Evolutionary conservation across 805 yeast species (phyloP).

Genomic region (Torulaspora delbrueckii): DNA sequence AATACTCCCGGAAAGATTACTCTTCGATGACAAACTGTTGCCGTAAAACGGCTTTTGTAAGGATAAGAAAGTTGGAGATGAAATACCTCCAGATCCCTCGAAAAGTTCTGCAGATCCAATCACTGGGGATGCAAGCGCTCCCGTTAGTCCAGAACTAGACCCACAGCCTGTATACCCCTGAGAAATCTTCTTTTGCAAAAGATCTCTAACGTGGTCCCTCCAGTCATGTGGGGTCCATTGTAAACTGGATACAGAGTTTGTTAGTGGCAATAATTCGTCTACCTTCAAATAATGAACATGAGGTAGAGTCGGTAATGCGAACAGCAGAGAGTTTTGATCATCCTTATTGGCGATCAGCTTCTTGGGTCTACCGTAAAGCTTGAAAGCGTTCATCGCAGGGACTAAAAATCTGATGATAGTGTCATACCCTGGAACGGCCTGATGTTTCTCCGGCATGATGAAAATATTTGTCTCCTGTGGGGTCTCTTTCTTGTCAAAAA

Average conservation of each 20-base stretch:
- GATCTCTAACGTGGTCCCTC: constrained; percentile 51
- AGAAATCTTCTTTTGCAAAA: constrained; percentile 49
- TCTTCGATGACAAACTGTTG: constrained; percentile 4
- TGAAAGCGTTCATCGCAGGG: constrained; percentile 66
- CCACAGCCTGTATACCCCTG: constrained; percentile 77
- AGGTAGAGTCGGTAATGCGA: constrained; percentile 73
- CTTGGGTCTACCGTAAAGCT: constrained; percentile 68
- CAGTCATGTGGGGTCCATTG: constrained; percentile 59
- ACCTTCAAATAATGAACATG: constrained; percentile 57
- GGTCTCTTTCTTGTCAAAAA: constrained; percentile 47
- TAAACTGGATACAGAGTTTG: constrained; percentile 35
- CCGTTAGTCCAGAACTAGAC: constrained; percentile 55
- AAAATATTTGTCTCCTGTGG: constrained; percentile 48
- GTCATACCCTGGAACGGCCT: constrained; percentile 66
- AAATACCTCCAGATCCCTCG: constrained; percentile 20
- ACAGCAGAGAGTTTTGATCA: constrained; percentile 52
- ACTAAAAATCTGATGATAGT: constrained; percentile 66
- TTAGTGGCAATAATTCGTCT: constrained; percentile 49
- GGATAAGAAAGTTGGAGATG: constrained; percentile 18
- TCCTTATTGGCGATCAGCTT: constrained; percentile 54
- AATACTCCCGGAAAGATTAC: constrained; percentile 2
- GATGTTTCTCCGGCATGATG: constrained; percentile 66
- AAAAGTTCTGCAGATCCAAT: constrained; percentile 36
- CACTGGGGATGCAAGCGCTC: constrained; percentile 53
- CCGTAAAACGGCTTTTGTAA: constrained; percentile 8